Percentiles rank a stretch among this genome's conserved stretches.
Evolutionary conservation across 2,329 filamentous ascomycete genomes (phyloP).

Genomic region (Fusarium virguliforme): DNA sequence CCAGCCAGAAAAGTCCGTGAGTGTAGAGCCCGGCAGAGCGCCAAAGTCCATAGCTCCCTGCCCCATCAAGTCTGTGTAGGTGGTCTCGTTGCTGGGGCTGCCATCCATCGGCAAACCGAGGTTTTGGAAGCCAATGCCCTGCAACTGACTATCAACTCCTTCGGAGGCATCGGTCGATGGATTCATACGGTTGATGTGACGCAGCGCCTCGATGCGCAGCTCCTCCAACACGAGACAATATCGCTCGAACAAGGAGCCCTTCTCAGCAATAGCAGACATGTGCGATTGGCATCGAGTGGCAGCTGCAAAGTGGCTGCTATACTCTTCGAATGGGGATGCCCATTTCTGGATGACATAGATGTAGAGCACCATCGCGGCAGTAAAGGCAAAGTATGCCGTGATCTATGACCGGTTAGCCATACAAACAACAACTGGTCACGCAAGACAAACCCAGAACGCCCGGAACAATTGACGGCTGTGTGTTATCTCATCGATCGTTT

Average conservation of each 20-base stretch:
- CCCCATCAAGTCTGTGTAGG: constrained; percentile 45
- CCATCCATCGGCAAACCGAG: constrained; percentile 24
- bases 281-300: constrained; percentile 45
- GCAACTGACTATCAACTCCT: constrained; percentile 7
- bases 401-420: constrained; percentile 35
- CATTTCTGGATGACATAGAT: constrained; percentile 50
- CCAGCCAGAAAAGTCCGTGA: constrained; percentile 46
- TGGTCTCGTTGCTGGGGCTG: constrained; percentile 38
- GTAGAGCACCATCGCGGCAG: constrained; percentile 47
- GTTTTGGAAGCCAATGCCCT: constrained; percentile 34
- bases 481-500: constrained; percentile 44
- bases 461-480: constrained; percentile 47
- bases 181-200: constrained; percentile 44
- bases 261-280: constrained; percentile 46
- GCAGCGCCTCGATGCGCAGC: constrained; percentile 43
- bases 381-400: constrained; percentile 50
- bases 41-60: constrained; percentile 46
- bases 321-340: constrained; percentile 41
- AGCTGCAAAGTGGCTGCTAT: constrained; percentile 41
- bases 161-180: constrained; percentile 26
- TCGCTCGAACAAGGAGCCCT: constrained; percentile 43
- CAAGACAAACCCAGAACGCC: constrained; percentile 43
- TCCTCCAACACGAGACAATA: constrained; percentile 49
- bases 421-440: background rate
- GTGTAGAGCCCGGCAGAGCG: constrained; percentile 39